Evolutionary conservation across 163 green algal genomes (phyloP).

Genomic region (Trebouxiophyceae sp.): DNA sequence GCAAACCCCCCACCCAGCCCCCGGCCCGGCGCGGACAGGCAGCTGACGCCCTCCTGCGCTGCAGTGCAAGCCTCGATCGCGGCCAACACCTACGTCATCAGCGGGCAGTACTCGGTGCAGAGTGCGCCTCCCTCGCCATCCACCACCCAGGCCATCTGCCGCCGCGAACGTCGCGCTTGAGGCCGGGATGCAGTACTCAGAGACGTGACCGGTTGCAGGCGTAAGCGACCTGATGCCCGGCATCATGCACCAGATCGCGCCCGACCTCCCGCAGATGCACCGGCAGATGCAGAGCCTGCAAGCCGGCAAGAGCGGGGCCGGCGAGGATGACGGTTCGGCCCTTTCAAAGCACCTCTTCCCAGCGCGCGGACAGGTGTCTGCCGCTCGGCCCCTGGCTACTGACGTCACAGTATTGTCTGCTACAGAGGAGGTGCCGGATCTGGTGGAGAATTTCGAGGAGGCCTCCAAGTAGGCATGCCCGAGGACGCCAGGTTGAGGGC

Average conservation of each 20-base stretch:
- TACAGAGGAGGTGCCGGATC: slow-evolving; percentile 63
- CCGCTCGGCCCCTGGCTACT: too few species aligned
- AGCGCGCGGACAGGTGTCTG: too few species aligned
- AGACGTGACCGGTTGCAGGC: slow-evolving; percentile 37
- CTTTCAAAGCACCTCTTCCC: too few species aligned
- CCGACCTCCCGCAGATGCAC: slow-evolving; percentile 72
- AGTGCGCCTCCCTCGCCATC: slow-evolving; percentile 37
- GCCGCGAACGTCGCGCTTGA: background rate
- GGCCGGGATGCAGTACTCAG: background rate
- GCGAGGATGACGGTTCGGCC: slow-evolving; percentile 43
- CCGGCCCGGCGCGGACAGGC: too few species aligned
- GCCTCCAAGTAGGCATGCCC: slow-evolving; percentile 11
- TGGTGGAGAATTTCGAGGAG: slow-evolving; percentile 81
- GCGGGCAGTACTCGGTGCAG: slow-evolving; percentile 65
- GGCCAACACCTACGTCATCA: slow-evolving; percentile 99
- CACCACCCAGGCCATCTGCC: background rate
- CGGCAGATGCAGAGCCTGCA: slow-evolving; percentile 42
- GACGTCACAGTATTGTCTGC: slow-evolving; percentile 1
- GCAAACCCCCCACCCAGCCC: too few species aligned
- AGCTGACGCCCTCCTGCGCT: too few species aligned
- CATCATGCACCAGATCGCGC: slow-evolving; percentile 87
- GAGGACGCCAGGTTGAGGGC: too few species aligned
- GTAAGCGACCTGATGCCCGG: slow-evolving; percentile 83
- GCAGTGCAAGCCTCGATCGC: slow-evolving; percentile 97
- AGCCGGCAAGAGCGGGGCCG: background rate